Conservation (phyloP, 768 basidiomycete species). For the Termitomyces bulborhizus region DNA sequence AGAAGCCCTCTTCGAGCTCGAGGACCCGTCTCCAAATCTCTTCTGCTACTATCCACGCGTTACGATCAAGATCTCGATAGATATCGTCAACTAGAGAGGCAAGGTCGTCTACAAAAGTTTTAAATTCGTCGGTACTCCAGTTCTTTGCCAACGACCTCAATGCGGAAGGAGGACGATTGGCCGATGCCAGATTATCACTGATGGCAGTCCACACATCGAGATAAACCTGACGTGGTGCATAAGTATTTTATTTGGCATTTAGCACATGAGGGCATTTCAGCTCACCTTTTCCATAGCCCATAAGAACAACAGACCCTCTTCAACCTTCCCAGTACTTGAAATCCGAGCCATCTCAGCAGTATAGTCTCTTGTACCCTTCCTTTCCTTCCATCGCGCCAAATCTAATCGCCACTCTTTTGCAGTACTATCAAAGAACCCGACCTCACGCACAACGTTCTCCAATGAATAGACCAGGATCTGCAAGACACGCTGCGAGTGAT, state of each 20-base stretch:
- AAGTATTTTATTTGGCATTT: neutral
- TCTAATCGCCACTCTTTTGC: constrained; percentile 39
- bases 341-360: constrained; percentile 65
- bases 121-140: constrained; percentile 56
- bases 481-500: constrained; percentile 32
- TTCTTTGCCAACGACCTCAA: constrained; percentile 48
- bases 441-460: constrained; percentile 49
- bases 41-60: constrained; percentile 35
- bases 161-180: constrained; percentile 18
- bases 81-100: constrained; percentile 41
- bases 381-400: constrained; percentile 41
- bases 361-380: constrained; percentile 61
- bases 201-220: constrained; percentile 63
- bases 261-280: neutral
- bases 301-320: constrained; percentile 64
- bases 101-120: constrained; percentile 44
- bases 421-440: constrained; percentile 54
- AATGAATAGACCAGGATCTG: constrained; percentile 45
- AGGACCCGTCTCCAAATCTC: constrained; percentile 51
- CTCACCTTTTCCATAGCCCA: constrained; percentile 77
- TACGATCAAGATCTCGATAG: constrained; percentile 27
- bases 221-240: constrained; percentile 46
- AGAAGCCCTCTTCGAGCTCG: constrained; percentile 42
- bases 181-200: constrained; percentile 13
- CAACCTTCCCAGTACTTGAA: constrained; percentile 35